Evolutionary conservation across 164 flowering plant species (phyloP).

Genomic region (Chimonanthus praecox): DNA sequence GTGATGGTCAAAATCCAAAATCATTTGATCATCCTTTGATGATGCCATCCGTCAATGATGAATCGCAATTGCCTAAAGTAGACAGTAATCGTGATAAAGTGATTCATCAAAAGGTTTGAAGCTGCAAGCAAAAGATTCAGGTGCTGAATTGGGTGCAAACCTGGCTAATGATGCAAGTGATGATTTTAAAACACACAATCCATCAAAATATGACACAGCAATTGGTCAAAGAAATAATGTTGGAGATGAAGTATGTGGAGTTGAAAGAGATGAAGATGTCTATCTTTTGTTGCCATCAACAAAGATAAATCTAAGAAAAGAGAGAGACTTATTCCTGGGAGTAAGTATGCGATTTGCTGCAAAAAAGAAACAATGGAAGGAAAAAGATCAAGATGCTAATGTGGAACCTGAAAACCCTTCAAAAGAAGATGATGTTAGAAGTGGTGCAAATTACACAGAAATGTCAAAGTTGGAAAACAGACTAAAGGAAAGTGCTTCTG

Average conservation of each 20-base stretch:
- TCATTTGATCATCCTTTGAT: constrained; percentile 10
- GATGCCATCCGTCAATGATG: constrained; percentile 10
- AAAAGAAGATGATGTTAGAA: constrained; percentile 7
- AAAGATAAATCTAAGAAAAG: constrained; percentile 12
- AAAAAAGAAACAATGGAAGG: constrained; percentile 28
- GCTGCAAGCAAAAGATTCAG: constrained; percentile 5
- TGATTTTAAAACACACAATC: constrained; percentile 10
- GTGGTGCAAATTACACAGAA: constrained; percentile 8
- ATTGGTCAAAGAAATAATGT: background rate
- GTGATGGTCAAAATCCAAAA: background rate
- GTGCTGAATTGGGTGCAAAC: constrained; percentile 5
- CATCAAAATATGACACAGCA: background rate
- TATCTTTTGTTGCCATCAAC: background rate
- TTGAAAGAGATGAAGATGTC: background rate
- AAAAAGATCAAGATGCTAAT: constrained; percentile 15
- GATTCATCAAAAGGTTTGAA: constrained; percentile 6
- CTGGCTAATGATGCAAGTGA: constrained; percentile 8
- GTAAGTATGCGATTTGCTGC: constrained; percentile 13
- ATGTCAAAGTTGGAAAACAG: constrained; percentile 3
- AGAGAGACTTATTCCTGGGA: constrained; percentile 2
- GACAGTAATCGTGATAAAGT: constrained; percentile 9
- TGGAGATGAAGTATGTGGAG: background rate
- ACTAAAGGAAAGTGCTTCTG: constrained; percentile 4
- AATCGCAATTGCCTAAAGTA: constrained; percentile 6
- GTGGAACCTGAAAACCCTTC: constrained; percentile 4